Evolutionary conservation across 768 basidiomycete species (phyloP).

Genomic region (Hygrophoropsis aurantiaca): DNA sequence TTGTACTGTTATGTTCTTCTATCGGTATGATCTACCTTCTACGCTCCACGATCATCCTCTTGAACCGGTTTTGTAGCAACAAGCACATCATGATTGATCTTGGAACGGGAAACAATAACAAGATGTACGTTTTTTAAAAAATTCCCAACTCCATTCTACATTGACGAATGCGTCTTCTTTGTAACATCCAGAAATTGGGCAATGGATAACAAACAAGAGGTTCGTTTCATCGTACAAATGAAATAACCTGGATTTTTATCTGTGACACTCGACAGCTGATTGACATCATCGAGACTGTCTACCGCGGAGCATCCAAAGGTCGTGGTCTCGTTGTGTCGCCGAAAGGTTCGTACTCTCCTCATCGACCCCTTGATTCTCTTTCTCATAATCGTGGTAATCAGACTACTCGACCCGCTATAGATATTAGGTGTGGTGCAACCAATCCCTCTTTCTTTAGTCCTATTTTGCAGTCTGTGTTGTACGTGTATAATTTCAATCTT

Average conservation of each 20-base stretch:
- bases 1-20: constrained; percentile 98
- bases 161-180: background rate
- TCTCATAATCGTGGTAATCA: constrained; percentile 22
- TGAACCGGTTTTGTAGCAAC: constrained; percentile 51
- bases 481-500: no score
- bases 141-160: background rate
- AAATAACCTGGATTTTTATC: background rate
- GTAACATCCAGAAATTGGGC: constrained; percentile 84
- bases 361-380: constrained; percentile 5
- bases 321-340: constrained; percentile 97
- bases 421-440: constrained; percentile 41
- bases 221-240: constrained; percentile 29
- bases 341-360: constrained; percentile 60
- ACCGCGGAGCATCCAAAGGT: constrained; percentile 96
- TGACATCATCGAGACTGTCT: constrained; percentile 97
- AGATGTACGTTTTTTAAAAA: constrained; percentile 78
- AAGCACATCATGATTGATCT: constrained; percentile 99
- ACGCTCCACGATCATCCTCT: background rate
- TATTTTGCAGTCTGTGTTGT: no score
- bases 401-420: constrained; percentile 84
- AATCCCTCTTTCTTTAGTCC: no score
- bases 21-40: constrained; percentile 59
- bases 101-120: constrained; percentile 99
- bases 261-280: constrained; percentile 62
- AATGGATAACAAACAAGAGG: constrained; percentile 98